Percentiles rank a stretch among this genome's conserved stretches.
phyloP scores from a whole-genome alignment of 495 filamentous ascomycete species.

The Letharia columbiana region DNA sequence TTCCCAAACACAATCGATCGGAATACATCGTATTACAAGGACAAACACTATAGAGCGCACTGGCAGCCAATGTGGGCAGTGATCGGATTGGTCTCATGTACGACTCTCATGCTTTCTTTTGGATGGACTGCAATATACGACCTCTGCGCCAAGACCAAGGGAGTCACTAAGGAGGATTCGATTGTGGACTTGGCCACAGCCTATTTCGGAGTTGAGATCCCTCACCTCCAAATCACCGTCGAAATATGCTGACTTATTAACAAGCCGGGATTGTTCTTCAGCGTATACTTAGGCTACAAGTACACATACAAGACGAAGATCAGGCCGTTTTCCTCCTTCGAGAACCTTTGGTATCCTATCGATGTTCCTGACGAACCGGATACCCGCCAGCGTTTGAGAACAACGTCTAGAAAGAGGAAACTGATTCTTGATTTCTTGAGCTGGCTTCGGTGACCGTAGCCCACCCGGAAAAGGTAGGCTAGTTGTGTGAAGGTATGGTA shows the following conservation, averaged over 20 bases:
- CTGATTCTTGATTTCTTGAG: not conserved
- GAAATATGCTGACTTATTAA: not conserved
- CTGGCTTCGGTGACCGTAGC: constrained; percentile 9
- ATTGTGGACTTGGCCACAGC: constrained; percentile 20
- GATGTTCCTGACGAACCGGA: constrained; percentile 8
- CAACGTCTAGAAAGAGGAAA: not conserved
- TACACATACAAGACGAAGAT: constrained; percentile 18
- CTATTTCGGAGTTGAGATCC: constrained; percentile 19
- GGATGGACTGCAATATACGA: constrained; percentile 30
- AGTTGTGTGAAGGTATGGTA: not conserved
- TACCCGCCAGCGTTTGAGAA: not conserved
- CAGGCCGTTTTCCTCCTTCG: constrained; percentile 18
- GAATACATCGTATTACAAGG: constrained; percentile 17
- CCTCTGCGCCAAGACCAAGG: constrained; percentile 14
- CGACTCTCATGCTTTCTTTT: constrained; percentile 23
- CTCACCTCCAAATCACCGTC: not conserved
- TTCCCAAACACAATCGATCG: constrained; percentile 20
- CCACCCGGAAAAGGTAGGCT: not conserved
- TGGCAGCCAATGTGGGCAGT: constrained; percentile 30
- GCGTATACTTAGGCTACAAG: constrained; percentile 24
- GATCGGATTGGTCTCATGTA: constrained; percentile 24
- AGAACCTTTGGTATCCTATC: constrained; percentile 19
- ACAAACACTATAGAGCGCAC: constrained; percentile 28
- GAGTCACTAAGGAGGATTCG: constrained; percentile 16
- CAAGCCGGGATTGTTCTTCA: constrained; percentile 23